Evolutionary conservation across 768 basidiomycete species (phyloP).

Genomic region (Suillus subluteus): DNA sequence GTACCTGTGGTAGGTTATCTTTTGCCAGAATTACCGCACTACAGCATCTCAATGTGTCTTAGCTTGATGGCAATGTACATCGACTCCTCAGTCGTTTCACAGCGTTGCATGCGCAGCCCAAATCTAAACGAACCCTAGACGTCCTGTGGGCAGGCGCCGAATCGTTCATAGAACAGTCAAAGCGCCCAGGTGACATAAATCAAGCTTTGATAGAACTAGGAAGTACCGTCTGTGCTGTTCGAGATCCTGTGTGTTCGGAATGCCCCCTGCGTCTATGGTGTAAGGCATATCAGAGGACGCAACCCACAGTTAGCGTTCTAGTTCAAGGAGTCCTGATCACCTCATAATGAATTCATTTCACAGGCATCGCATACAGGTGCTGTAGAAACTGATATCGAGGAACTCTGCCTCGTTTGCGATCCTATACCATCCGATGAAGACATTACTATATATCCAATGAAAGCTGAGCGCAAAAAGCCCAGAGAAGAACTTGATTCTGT

Average conservation of each 20-base stretch:
- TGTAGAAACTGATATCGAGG: slow-evolving; percentile 68
- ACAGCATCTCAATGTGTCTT: slow-evolving; percentile 13
- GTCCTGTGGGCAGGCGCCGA: slow-evolving; percentile 82
- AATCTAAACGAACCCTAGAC: slow-evolving; percentile 76
- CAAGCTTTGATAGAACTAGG: slow-evolving; percentile 95
- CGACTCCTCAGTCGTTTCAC: slow-evolving; percentile 83
- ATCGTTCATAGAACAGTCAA: slow-evolving; percentile 59
- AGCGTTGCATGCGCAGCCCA: slow-evolving; percentile 81
- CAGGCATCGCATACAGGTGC: slow-evolving; percentile 8
- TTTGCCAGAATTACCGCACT: not conserved
- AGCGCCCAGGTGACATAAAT: slow-evolving; percentile 81
- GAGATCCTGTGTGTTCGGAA: slow-evolving; percentile 68
- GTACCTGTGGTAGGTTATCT: slow-evolving; percentile 75
- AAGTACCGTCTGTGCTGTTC: slow-evolving; percentile 89
- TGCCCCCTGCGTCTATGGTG: slow-evolving; percentile 80
- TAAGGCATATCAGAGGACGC: slow-evolving; percentile 51
- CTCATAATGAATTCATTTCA: not conserved
- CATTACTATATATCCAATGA: slow-evolving; percentile 86
- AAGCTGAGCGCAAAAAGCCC: slow-evolving; percentile 77
- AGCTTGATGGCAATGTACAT: slow-evolving; percentile 93
- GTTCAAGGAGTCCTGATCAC: not conserved
- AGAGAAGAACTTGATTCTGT: slow-evolving; percentile 86
- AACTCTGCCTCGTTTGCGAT: slow-evolving; percentile 70
- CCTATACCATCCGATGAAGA: slow-evolving; percentile 44
- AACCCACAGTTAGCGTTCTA: slow-evolving; percentile 19